Evolutionary conservation across 495 filamentous ascomycete genomes (phyloP), one percentile per base, ranked within the genome.

Genomic region (Penicillium soppii): DNA sequence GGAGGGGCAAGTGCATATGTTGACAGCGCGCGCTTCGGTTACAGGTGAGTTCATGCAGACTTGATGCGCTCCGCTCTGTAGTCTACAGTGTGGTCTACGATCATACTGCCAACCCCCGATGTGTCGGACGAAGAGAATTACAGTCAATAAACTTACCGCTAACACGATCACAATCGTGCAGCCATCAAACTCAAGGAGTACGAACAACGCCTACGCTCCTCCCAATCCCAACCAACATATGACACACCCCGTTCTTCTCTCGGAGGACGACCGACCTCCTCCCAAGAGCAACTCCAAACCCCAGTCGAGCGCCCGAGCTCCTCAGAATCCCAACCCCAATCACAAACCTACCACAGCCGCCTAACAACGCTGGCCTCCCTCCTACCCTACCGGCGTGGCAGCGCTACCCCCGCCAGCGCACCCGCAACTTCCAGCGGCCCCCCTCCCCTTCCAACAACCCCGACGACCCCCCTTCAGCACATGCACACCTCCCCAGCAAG

Each of bases 101-200:
- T 30, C 41, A 12, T 16, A 16, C n/a, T n/a, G n/a, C n/a, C n/a
- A n/a, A n/a, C n/a, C n/a, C n/a, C n/a, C n/a, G n/a, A n/a, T n/a
- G n/a, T n/a, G n/a, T n/a, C n/a, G n/a, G n/a, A n/a, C n/a, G 20
- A 21, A 40, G 27, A 29, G 29, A 27, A 10, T 32, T 32, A 10
- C 29, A 12, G 29, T 12, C 25, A 20, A 37, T 15, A 15, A 29
- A 4, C 23, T 13, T 5, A 9, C 5, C 25, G 13, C 36, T 40
- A 29, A 30, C 35, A 36, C 26, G 20, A 47, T 47, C 21, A 21
- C 32, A 27, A 45, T 19, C 8, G n/a, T n/a, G 61, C 57, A 84
- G 80, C 77, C 48, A 85, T 91, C 72, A 88, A 90, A 74, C 84
- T 91, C 69, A 88, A 91, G 62, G 89, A 96, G 73, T 96, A 96